Conservation (phyloP, 495 filamentous ascomycete genomes). For the Aspergillus carlsbadensis region DNA sequence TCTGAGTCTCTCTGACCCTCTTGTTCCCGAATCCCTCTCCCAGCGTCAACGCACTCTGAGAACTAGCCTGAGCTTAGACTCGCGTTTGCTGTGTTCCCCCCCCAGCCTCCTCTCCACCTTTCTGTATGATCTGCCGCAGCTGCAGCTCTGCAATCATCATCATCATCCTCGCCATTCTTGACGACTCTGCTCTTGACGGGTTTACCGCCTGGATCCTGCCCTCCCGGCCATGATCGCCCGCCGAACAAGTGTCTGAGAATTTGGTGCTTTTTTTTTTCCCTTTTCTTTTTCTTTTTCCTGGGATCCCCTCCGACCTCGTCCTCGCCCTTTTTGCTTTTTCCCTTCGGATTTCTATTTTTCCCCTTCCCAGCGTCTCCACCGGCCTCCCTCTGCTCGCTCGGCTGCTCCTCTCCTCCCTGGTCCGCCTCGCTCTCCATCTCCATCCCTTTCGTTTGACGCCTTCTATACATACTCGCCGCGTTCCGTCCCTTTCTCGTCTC, state of each 20-base stretch:
- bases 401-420: constrained; percentile 25
- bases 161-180: constrained; percentile 13
- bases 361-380: constrained; percentile 26
- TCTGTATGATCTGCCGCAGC: constrained; percentile 26
- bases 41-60: constrained; percentile 17
- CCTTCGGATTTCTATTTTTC: constrained; percentile 33
- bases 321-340: constrained; percentile 17
- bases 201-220: constrained; percentile 3
- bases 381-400: neutral
- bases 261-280: constrained; percentile 17
- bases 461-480: constrained; percentile 25
- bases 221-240: constrained; percentile 3
- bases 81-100: constrained; percentile 28
- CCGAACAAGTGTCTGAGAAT: constrained; percentile 18
- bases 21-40: neutral
- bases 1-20: constrained; percentile 1
- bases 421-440: constrained; percentile 18
- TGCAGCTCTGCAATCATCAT: constrained; percentile 24
- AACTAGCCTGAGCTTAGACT: constrained; percentile 22
- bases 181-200: neutral
- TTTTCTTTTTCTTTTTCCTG: constrained; percentile 20
- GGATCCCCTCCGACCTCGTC: constrained; percentile 12
- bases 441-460: constrained; percentile 33
- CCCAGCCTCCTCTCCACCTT: constrained; percentile 26
- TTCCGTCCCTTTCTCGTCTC: constrained; percentile 8